A percentile compares a stretch with the other conserved stretches of the same genome.
These are phyloP conservation scores for Penicillium crustosum DNA, from an alignment of 2,329 filamentous ascomycete species.

Conservation along the genomic window DNA sequence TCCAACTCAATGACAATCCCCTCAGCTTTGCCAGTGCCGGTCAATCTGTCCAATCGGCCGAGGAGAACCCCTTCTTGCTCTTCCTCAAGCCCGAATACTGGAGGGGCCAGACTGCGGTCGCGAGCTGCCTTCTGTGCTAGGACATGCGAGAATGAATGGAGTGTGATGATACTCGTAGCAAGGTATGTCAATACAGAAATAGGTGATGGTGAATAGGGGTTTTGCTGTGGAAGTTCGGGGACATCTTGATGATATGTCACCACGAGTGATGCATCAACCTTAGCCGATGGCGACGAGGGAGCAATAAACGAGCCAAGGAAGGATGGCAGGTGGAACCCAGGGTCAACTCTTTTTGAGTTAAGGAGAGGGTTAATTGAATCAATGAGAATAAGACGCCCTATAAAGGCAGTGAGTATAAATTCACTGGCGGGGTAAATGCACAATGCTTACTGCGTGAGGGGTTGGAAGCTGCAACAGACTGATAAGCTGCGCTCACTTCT, in stretches of 20 bases:
- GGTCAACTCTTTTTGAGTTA: constrained; percentile 38
- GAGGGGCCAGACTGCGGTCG: constrained; percentile 71
- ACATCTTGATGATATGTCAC: constrained; percentile 82
- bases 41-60: constrained; percentile 52
- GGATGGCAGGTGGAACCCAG: constrained; percentile 59
- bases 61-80: constrained; percentile 75
- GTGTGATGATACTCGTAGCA: constrained; percentile 79
- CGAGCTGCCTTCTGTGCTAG: constrained; percentile 72
- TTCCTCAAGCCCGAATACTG: constrained; percentile 75
- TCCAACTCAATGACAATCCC: constrained; percentile 81
- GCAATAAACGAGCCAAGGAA: constrained; percentile 70
- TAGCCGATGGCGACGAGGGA: constrained; percentile 44
- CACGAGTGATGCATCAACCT: constrained; percentile 64
- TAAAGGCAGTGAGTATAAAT: constrained; percentile 1
- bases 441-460: constrained; percentile 31
- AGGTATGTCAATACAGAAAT: constrained; percentile 76
- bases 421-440: not conserved
- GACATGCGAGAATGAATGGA: constrained; percentile 72
- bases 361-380: constrained; percentile 73
- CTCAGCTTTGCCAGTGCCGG: constrained; percentile 44
- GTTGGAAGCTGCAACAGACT: constrained; percentile 19
- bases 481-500: constrained; percentile 54
- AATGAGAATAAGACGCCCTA: constrained; percentile 73
- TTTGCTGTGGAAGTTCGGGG: constrained; percentile 51
- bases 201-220: constrained; percentile 60